Base-by-base conservation (phyloP, 768 basidiomycete genomes). In the Gautieria morchelliformis region DNA sequence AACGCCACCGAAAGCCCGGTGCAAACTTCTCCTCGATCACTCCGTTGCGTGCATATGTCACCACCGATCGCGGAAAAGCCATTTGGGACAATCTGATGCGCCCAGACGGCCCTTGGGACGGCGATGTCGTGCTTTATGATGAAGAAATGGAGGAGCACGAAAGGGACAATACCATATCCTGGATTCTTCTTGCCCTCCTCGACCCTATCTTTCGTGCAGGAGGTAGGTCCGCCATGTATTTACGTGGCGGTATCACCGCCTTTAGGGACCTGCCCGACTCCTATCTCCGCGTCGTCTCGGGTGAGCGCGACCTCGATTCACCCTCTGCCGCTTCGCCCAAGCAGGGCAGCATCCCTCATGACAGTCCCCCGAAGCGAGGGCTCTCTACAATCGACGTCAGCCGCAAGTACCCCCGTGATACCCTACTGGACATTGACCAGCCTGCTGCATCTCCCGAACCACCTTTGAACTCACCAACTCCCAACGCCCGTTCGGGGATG, bases 31-130 rank as follows among this genome's bases (percentile, higher is more conserved):
- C 79, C 55, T 78, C 78, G 32, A 71, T 90, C 48, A 79, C 84
- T 61, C 77, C 84, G 0, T 72, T 95, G 56, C 82, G 84, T 51
- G 84, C 87, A 64, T 95, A 85, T 66, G 81, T 93, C 64, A 91
- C 87, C 5, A 89, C 89, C 1, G 85, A 91, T 50, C 72, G 78
- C 32, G 87, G 85, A 32, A 87, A 83, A 67, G 72, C 70, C 10
- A 73, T 74, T 24, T 94, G 91, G 90, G 89, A 89, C 63, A 65
- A 74, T 1, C 68, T 84, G 10, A 75, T 86, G 68, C 65, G 67
- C 6, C 63, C 74, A 32, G 74, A 70, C 41, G 66, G 66, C 15
- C 75, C 75, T 17, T 91, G 89, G 87, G 82, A 90, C 63, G 87
- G 88, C 11, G 77, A 84, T 64, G 76, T 92, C 40, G 75, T 89